These are phyloP conservation scores for Hordeum marinum DNA, from an alignment of 176 grass and related monocot species.

Conservation along the genomic window DNA sequence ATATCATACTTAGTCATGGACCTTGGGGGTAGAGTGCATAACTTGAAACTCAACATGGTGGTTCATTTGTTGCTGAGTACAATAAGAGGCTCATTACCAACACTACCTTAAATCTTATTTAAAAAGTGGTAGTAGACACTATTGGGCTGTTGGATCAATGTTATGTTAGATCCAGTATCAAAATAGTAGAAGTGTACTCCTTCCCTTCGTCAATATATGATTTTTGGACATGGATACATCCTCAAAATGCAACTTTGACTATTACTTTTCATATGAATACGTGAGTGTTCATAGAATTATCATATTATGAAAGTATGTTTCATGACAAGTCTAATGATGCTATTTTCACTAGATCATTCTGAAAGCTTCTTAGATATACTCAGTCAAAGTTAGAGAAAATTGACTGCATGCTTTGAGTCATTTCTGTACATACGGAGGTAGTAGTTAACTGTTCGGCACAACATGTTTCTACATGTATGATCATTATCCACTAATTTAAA, in stretches of 20 bases:
- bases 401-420: background rate
- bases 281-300: background rate
- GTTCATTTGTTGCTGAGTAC: background rate
- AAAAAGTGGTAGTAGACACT: background rate
- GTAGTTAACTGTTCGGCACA: background rate
- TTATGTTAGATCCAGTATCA: background rate
- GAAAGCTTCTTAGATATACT: background rate
- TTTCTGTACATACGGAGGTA: background rate
- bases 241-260: background rate
- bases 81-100: background rate
- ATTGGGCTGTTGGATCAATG: background rate
- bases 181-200: background rate
- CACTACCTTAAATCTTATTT: background rate
- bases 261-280: background rate
- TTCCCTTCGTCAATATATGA: background rate
- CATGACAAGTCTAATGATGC: background rate
- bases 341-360: background rate
- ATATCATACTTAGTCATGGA: too few species aligned
- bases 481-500: background rate
- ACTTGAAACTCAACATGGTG: slow-evolving; percentile 1
- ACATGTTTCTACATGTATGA: background rate
- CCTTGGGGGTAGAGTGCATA: background rate
- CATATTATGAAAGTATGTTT: background rate
- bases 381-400: background rate
- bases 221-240: background rate